phyloP scores from a whole-genome alignment of 768 basidiomycete species.

The Pleurotus tuber-regium region DNA sequence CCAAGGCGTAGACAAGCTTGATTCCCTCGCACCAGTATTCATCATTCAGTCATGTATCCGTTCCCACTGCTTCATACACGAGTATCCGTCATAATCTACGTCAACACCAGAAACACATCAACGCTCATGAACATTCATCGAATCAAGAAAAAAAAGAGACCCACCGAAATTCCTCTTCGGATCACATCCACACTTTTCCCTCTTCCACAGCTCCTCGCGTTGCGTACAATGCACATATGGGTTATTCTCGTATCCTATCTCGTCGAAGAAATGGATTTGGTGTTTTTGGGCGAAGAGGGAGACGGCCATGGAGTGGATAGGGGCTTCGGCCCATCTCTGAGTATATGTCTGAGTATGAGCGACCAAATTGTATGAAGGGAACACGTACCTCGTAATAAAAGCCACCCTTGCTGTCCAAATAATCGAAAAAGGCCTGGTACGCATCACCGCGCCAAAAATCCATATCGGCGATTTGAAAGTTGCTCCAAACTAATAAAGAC shows the following conservation, averaged over 20 bases:
- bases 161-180: conserved; percentile 54
- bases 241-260: conserved; percentile 76
- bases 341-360: conserved; percentile 43
- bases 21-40: too few species aligned
- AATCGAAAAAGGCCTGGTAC: conserved; percentile 64
- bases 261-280: conserved; percentile 72
- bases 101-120: conserved; percentile 6
- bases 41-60: conserved; percentile 13
- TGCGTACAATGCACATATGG: conserved; percentile 71
- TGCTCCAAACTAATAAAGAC: conserved; percentile 19
- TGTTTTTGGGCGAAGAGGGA: conserved; percentile 54
- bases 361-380: neutral
- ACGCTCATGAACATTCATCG: neutral
- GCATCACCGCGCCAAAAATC: conserved; percentile 65
- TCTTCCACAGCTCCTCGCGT: conserved; percentile 41
- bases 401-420: conserved; percentile 60
- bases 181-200: conserved; percentile 63
- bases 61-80: conserved; percentile 57
- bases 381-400: conserved; percentile 65
- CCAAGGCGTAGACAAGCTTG: too few species aligned
- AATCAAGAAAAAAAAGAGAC: conserved; percentile 17
- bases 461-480: conserved; percentile 72
- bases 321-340: conserved; percentile 57
- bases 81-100: conserved; percentile 55
- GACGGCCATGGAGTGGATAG: conserved; percentile 67